phyloP scores from a whole-genome alignment of 768 basidiomycete species.

The Boletus rubropictus region DNA sequence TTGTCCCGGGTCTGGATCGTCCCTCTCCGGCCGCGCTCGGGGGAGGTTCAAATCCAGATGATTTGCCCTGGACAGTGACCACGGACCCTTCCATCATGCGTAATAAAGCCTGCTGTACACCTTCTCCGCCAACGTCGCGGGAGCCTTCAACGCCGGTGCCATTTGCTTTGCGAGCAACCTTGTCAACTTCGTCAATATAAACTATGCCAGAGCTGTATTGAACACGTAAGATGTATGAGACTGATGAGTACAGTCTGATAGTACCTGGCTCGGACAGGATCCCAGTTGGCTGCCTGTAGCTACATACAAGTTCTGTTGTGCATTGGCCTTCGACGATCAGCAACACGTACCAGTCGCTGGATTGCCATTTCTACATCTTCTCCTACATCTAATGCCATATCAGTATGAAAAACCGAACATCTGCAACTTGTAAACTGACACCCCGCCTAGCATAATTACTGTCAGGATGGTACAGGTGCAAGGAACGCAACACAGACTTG shows the following conservation, averaged over 20 bases:
- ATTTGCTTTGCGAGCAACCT: constrained; percentile 64
- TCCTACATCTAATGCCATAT: constrained; percentile 65
- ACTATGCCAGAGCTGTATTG: constrained; percentile 79
- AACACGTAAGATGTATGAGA: constrained; percentile 3
- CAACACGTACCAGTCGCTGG: constrained; percentile 60
- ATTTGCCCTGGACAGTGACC: constrained; percentile 76
- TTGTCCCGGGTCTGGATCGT: constrained; percentile 46
- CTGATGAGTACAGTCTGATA: neutral
- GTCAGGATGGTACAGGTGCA: constrained; percentile 2
- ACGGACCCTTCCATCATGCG: constrained; percentile 93
- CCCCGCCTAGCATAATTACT: constrained; percentile 47
- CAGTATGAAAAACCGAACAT: neutral
- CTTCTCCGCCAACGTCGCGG: constrained; percentile 91
- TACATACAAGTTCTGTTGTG: constrained; percentile 25
- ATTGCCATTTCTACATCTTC: constrained; percentile 95
- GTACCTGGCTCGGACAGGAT: constrained; percentile 79
- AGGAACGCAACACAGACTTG: constrained; percentile 45
- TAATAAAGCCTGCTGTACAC: constrained; percentile 88
- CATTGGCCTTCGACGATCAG: neutral
- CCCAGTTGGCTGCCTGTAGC: constrained; percentile 89
- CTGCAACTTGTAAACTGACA: constrained; percentile 42
- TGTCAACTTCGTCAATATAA: constrained; percentile 95
- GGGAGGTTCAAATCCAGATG: constrained; percentile 41
- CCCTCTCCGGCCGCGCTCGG: constrained; percentile 41
- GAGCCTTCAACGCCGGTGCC: constrained; percentile 60